Evolutionary conservation across 2,329 filamentous ascomycete species (phyloP).

Genomic region (Aureobasidium sp.): DNA sequence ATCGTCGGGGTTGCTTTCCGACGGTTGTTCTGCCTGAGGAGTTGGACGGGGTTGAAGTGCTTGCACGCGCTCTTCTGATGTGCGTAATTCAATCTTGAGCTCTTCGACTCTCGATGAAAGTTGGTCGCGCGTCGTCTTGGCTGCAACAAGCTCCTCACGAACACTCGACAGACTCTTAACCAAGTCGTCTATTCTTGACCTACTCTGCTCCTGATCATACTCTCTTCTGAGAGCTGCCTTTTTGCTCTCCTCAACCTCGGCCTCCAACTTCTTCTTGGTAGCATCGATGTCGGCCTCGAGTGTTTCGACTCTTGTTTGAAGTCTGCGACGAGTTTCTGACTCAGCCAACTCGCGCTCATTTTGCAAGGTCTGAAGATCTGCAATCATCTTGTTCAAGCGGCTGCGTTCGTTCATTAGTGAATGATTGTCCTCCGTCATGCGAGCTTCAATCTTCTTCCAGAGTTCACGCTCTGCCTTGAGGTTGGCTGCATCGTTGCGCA

Average conservation of each 20-base stretch:
- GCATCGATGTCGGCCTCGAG: constrained; percentile 72
- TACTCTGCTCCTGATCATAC: constrained; percentile 78
- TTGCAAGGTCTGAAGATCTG: constrained; percentile 77
- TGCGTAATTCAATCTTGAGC: constrained; percentile 77
- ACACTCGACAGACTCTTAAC: constrained; percentile 69
- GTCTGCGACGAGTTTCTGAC: constrained; percentile 69
- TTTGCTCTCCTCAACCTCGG: constrained; percentile 77
- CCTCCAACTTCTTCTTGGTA: constrained; percentile 73
- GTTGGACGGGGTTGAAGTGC: constrained; percentile 75
- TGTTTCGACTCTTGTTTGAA: constrained; percentile 69
- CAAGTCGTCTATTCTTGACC: constrained; percentile 89
- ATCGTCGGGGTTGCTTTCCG: constrained; percentile 24
- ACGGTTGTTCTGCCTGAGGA: constrained; percentile 45
- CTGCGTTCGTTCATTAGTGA: constrained; percentile 74
- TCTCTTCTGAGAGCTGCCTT: constrained; percentile 78
- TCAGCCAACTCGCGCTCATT: constrained; percentile 87
- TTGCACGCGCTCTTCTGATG: constrained; percentile 78
- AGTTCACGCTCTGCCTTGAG: constrained; percentile 91
- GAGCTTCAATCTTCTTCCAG: constrained; percentile 87
- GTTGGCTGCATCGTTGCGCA: constrained; percentile 85
- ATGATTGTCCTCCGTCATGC: constrained; percentile 83
- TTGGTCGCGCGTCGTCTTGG: constrained; percentile 83
- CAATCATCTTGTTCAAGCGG: constrained; percentile 72
- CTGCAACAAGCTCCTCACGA: constrained; percentile 77
- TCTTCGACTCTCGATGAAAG: constrained; percentile 84